phyloP scores from a whole-genome alignment of 108 stramenopile species.

The Cylindrotheca closterium region DNA sequence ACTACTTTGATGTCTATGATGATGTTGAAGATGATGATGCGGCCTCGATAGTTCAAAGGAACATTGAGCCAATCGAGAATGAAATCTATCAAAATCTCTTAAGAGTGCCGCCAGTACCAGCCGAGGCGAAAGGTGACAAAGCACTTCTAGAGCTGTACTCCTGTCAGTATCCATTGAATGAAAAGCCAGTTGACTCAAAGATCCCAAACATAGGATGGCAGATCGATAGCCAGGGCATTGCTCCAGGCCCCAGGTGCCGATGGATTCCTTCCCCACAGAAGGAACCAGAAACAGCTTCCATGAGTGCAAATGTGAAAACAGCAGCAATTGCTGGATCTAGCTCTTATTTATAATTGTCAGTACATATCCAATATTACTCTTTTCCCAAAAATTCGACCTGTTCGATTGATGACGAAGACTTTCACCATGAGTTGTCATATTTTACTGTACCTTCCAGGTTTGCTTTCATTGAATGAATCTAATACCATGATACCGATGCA shows the following conservation, averaged over 20 bases:
- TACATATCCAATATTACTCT: too few relatives aligned
- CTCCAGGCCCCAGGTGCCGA: slow-evolving; percentile 19
- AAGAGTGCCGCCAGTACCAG: neutral
- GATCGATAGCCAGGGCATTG: slow-evolving; percentile 20
- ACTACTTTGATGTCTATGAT: slow-evolving; percentile 20
- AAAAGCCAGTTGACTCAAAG: slow-evolving; percentile 22
- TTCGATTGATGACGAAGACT: too few relatives aligned
- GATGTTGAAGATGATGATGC: slow-evolving; percentile 14
- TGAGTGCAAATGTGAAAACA: neutral
- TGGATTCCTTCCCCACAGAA: slow-evolving; percentile 26
- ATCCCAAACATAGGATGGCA: slow-evolving; percentile 33
- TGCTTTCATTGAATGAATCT: too few relatives aligned
- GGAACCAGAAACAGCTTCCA: neutral
- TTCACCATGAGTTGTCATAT: too few relatives aligned
- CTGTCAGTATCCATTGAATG: slow-evolving; percentile 10
- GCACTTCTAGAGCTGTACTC: slow-evolving; percentile 25
- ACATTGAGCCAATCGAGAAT: slow-evolving; percentile 7
- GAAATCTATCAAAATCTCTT: slow-evolving; percentile 13
- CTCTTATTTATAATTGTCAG: too few relatives aligned
- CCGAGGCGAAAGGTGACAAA: neutral
- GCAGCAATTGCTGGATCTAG: neutral
- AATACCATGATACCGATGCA: too few relatives aligned
- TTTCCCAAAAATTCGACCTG: too few relatives aligned
- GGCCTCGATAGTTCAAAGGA: neutral
- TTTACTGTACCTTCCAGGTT: too few relatives aligned